phyloP scores from a whole-genome alignment of 306 rosid species.

The Vicia sativa region DNA sequence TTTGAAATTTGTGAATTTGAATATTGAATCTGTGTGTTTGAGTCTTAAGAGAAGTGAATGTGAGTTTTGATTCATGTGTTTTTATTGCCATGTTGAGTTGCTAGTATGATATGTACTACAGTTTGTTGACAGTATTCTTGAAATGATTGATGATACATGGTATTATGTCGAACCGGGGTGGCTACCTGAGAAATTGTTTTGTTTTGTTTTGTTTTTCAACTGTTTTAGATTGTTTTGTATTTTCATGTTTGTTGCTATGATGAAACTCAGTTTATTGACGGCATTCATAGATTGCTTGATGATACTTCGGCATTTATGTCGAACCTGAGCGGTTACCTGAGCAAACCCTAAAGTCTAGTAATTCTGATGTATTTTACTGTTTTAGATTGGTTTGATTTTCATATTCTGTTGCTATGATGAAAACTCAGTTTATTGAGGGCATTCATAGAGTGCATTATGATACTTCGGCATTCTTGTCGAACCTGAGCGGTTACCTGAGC shows the following conservation, averaged over 20 bases:
- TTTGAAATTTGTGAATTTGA: neutral
- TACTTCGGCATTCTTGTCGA: constrained; percentile 45
- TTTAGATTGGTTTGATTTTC: neutral
- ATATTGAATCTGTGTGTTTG: neutral
- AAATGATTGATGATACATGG: constrained; percentile 43
- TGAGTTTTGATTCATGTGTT: neutral
- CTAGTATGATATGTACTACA: neutral
- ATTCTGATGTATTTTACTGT: neutral
- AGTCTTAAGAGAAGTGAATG: too few relatives aligned
- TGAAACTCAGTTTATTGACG: constrained; percentile 17
- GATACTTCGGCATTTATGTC: neutral
- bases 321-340: constrained; percentile 52
- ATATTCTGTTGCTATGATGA: constrained; percentile 39
- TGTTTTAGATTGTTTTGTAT: constrained; percentile 3
- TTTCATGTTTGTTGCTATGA: constrained; percentile 31
- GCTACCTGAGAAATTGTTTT: constrained; percentile 48
- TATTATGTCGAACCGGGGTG: constrained; percentile 49
- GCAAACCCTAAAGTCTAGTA: neutral
- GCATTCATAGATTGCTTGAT: neutral
- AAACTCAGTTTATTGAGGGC: constrained; percentile 40
- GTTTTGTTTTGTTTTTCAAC: neutral
- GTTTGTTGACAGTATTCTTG: constrained; percentile 38
- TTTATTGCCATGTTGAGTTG: constrained; percentile 2
- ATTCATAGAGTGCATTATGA: constrained; percentile 40
- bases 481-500: constrained; percentile 57